Conservation (phyloP, 192 early-diverging fungal species). For the Coemansia sp. region DNA sequence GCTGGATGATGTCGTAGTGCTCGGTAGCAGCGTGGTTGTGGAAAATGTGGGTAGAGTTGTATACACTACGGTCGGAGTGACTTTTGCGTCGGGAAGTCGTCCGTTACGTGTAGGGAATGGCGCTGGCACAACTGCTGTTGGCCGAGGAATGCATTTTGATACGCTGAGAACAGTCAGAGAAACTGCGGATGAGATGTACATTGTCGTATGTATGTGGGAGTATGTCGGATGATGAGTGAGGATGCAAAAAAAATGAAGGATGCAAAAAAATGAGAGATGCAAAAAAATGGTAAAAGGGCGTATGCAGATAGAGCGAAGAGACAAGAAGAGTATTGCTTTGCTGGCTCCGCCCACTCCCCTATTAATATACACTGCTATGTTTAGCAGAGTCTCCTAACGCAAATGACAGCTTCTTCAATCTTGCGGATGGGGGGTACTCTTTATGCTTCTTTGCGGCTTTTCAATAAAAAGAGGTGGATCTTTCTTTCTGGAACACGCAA, state of each 20-base stretch:
- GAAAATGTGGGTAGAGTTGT: constrained; percentile 2
- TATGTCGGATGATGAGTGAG: neutral
- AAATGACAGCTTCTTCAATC: neutral
- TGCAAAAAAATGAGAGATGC: neutral
- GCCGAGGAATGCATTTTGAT: constrained; percentile 13
- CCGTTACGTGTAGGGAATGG: constrained; percentile 10
- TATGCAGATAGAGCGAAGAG: neutral
- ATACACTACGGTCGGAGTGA: neutral
- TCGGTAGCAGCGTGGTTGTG: constrained; percentile 3
- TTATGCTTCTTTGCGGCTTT: neutral
- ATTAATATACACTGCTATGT: neutral
- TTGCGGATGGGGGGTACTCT: neutral
- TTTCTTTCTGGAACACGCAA: neutral
- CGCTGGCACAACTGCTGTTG: neutral
- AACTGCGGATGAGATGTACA: neutral
- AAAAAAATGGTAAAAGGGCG: neutral
- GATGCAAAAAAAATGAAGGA: constrained; percentile 10
- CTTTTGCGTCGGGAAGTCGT: constrained; percentile 1
- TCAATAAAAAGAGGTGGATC: neutral
- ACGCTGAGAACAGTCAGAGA: neutral
- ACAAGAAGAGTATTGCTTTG: neutral
- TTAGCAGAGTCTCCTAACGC: neutral
- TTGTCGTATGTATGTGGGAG: neutral
- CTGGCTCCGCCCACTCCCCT: neutral
- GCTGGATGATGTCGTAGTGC: neutral